Percentiles rank a stretch among this genome's conserved stretches.
These are phyloP conservation scores for Panaeolus papilionaceus DNA, from an alignment of 768 basidiomycete genomes.

Conservation along the genomic window DNA sequence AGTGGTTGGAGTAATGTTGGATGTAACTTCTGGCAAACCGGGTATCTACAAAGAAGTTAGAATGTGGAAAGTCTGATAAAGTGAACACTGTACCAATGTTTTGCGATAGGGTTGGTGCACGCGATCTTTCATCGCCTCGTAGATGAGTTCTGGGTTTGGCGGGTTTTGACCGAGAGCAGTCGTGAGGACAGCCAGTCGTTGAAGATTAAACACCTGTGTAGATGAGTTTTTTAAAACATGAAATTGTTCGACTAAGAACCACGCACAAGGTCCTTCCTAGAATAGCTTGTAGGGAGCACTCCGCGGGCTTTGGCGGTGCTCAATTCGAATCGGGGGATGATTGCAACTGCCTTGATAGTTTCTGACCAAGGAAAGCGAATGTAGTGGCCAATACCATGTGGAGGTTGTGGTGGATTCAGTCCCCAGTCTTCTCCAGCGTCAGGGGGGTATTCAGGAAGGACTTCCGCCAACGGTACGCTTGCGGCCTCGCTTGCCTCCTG, in stretches of 20 bases:
- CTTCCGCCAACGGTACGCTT: conserved; percentile 93
- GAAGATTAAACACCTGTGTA: conserved; percentile 93
- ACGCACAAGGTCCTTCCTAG: conserved; percentile 89
- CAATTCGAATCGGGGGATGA: conserved; percentile 94
- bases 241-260: not conserved
- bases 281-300: conserved; percentile 85
- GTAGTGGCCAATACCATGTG: conserved; percentile 91
- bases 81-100: conserved; percentile 62
- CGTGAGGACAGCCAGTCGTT: conserved; percentile 94
- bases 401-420: conserved; percentile 84
- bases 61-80: conserved; percentile 5
- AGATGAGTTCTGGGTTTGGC: conserved; percentile 95
- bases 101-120: conserved; percentile 97
- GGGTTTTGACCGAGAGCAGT: conserved; percentile 91
- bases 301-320: conserved; percentile 94
- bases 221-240: conserved; percentile 6
- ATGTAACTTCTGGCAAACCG: conserved; percentile 92
- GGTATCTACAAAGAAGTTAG: conserved; percentile 72
- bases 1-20: conserved; percentile 82
- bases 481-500: conserved; percentile 81
- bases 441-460: conserved; percentile 93
- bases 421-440: conserved; percentile 96
- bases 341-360: conserved; percentile 89
- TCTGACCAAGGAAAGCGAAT: conserved; percentile 88
- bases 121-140: conserved; percentile 99